A percentile compares a stretch with the other conserved stretches of the same genome.
Evolutionary conservation across 495 filamentous ascomycete genomes (phyloP).

Genomic region (Xylaria nigripes): DNA sequence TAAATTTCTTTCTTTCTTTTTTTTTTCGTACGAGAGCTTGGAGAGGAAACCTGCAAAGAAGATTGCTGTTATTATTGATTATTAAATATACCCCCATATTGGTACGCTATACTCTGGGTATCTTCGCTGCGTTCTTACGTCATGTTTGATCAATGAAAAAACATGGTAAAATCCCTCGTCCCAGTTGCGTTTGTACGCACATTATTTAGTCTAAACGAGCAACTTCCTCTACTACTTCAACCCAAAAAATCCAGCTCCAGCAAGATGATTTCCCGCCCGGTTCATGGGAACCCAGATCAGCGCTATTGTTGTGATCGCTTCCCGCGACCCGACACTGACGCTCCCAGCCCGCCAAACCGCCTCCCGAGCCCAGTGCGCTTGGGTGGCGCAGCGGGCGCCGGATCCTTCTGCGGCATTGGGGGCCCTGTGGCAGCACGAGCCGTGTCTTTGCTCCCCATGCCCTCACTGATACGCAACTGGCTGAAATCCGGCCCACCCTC

Average conservation of each 20-base stretch:
- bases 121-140: conserved; percentile 12
- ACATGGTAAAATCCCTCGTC: background rate
- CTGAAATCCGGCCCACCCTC: conserved; percentile 33
- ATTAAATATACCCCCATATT: conserved; percentile 11
- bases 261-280: background rate
- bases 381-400: conserved; percentile 27
- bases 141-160: conserved; percentile 10
- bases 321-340: conserved; percentile 54
- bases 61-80: too few species aligned
- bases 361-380: conserved; percentile 59
- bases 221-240: background rate
- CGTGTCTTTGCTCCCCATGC: conserved; percentile 31
- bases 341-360: conserved; percentile 58
- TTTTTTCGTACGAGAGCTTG: too few species aligned
- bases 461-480: conserved; percentile 39
- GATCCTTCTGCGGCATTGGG: conserved; percentile 37
- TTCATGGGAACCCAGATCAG: background rate
- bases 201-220: background rate
- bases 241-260: background rate
- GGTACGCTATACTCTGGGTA: conserved; percentile 13
- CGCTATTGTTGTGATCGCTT: conserved; percentile 35
- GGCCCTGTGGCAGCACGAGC: conserved; percentile 23
- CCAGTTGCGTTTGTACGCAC: background rate
- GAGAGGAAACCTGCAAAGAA: too few species aligned
- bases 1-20: background rate